phyloP scores from a whole-genome alignment of 2,329 filamentous ascomycete species.

The Neonectria sp. region DNA sequence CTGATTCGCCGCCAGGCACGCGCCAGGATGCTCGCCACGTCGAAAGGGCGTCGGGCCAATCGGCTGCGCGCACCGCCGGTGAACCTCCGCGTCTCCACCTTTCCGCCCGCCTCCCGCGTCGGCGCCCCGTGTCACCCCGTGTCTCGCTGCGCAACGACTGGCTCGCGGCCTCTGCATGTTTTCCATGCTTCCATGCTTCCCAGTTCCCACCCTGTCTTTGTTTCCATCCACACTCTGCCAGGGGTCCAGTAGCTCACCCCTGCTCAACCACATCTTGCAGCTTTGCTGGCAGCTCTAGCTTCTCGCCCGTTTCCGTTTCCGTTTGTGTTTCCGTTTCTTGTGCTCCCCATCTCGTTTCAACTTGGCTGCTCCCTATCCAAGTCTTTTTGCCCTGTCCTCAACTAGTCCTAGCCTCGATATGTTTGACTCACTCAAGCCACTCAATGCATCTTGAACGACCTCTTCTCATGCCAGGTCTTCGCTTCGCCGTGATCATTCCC shows the following conservation, averaged over 20 bases:
- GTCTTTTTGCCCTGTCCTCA: conserved; percentile 9
- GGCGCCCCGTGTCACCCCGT: conserved; percentile 10
- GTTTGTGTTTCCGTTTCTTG: conserved; percentile 26
- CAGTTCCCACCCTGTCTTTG: conserved; percentile 6
- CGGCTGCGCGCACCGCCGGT: conserved; percentile 17
- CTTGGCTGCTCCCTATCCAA: conserved; percentile 11
- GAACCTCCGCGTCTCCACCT: conserved; percentile 28
- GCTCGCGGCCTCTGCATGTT: conserved; percentile 30
- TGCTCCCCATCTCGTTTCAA: conserved; percentile 23
- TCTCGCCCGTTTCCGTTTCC: conserved; percentile 19
- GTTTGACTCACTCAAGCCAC: conserved; percentile 27
- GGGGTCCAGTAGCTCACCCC: neutral
- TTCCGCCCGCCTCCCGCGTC: conserved; percentile 21
- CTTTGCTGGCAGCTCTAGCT: conserved; percentile 11
- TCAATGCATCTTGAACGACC: conserved; percentile 11
- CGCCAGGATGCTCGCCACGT: conserved; percentile 36
- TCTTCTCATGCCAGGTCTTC: conserved; percentile 21
- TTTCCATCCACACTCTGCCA: conserved; percentile 12
- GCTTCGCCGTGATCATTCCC: neutral
- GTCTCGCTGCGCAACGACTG: conserved; percentile 27
- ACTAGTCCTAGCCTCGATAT: conserved; percentile 13
- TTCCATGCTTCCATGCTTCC: conserved; percentile 14
- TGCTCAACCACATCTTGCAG: neutral
- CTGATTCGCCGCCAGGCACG: conserved; percentile 44
- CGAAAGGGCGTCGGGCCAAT: conserved; percentile 29